Base-by-base conservation (phyloP, 2,329 filamentous ascomycete genomes). In the Fusarium scirpi region DNA sequence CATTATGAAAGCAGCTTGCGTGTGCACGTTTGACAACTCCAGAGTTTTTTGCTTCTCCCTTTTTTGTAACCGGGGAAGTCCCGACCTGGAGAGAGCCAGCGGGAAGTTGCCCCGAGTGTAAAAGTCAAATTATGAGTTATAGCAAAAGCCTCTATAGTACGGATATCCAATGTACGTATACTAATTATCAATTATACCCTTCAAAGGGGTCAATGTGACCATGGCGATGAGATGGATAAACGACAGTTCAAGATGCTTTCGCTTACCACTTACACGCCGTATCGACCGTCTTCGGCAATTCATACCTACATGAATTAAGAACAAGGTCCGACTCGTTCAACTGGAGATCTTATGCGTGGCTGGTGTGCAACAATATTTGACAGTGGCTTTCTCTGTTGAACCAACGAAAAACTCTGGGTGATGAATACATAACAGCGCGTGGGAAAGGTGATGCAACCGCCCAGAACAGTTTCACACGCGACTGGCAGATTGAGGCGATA, bases 1-100 rank as follows among this genome's bases (percentile, higher is more conserved):
- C 9, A 53, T 65, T 70, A 57, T 61, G 51, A 40, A 60, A 63
- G 63, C 58, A 58, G 63, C 58, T 71, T 71, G 60, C 68, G 59
- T 62, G 57, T 71, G 69, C 69, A 66, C 53, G 56, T 69, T 69
- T 55, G 55, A 61, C 44, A 43, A 58, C 40, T 69, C 52, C 46
- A 55, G 57, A 48, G 16, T 44, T 68, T 56, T 62, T 62, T 59
- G 27, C 59, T 58, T 68, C 51, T 65, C 48, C n/a, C 24, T 22
- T 24, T 53, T 47, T 51, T 64, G 59, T 49, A 25, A 41, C 67
- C 48, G 57, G 53, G 54, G 47, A 62, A 18, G 67, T 67, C 70
- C 55, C 64, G 52, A 65, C 44, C 55, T 68, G 45, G 40, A 38
- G 27, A 54, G 27, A 54, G 44, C 43, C 40, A 44, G 43, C 43